Conservation (phyloP, 306 rosid genomes). For the Vicia faba region DNA sequence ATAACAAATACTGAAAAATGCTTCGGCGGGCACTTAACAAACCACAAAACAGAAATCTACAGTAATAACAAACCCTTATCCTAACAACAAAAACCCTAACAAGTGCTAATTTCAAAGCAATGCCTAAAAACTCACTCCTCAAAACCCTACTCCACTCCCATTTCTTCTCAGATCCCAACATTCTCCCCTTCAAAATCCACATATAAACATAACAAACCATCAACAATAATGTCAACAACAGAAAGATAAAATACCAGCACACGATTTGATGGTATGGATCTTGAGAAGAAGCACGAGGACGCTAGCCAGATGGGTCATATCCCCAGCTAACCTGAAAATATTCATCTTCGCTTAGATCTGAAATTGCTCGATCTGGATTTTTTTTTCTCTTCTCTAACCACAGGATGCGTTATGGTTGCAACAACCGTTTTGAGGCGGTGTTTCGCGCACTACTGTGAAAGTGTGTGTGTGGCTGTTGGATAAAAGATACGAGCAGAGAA, state of each 20-base stretch:
- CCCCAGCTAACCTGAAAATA: conserved; percentile 88
- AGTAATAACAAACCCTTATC: background rate
- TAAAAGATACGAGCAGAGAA: background rate
- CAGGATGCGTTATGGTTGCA: background rate
- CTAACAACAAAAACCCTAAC: background rate
- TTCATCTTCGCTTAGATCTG: conserved; percentile 60
- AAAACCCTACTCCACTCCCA: background rate
- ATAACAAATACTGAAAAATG: background rate
- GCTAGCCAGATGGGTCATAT: conserved; percentile 87
- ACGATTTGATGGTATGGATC: conserved; percentile 94
- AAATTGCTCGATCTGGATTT: conserved; percentile 21
- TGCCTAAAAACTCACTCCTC: background rate
- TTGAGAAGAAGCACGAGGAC: conserved; percentile 87
- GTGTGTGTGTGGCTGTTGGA: background rate
- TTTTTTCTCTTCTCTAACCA: background rate
- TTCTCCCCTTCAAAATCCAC: background rate
- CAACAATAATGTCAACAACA: background rate
- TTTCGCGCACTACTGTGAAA: background rate
- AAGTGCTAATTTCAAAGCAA: background rate
- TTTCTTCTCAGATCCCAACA: background rate
- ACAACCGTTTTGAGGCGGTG: conserved; percentile 3
- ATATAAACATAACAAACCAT: background rate
- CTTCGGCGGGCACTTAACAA: background rate
- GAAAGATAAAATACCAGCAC: conserved; percentile 61
- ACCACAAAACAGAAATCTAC: conserved; percentile 4